Base-by-base conservation (phyloP, 441 rosid genomes). In the Gossypium aridum region DNA sequence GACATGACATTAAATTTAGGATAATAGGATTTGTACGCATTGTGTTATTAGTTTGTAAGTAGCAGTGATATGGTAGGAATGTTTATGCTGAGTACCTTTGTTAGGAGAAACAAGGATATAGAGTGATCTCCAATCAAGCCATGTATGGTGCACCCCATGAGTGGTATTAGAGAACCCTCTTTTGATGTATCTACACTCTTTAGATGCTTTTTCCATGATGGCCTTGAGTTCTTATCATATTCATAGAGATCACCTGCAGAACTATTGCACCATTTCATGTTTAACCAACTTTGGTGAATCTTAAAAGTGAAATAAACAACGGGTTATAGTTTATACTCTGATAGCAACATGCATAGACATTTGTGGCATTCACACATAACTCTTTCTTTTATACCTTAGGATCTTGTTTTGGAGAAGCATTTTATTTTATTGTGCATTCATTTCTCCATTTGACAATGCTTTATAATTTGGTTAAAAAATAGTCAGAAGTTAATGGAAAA, bases 161-260 rank as follows among this genome's bases (percentile, higher is more conserved):
- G 67, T 20, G 88, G 83, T 55, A 75, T 49, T 68, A 88, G 78
- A 66, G 84, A 79, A 69, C 82, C 22, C 22, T 20, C 22, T 20
- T 20, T 20, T 20, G 22, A 20, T 20, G 22, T 20, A 20, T 20
- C 22, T 20, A 20, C 22, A 20, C 22, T 80, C 84, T 83, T 76
- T 76, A 90, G 79, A 68, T 90, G 92, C 85, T 88, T 90, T 87
- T 85, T 90, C 95, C 95, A 90, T n/a, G 91, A 80, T 22, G 95
- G 92, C 74, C 79, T 88, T 8, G 92, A 87, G 81, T 75, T 82
- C 80, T 83, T 83, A 53, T 87, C 90, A 64, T 85, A 85, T 77
- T 90, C 92, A 22, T 90, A 90, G 17, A 90, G 95, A 68, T 87
- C 87, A 60, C 95, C 95, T 59, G 83, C 70, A 43, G 90, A 88